phyloP scores from a whole-genome alignment of 176 grass and related monocot species.

The Hordeum marinum region DNA sequence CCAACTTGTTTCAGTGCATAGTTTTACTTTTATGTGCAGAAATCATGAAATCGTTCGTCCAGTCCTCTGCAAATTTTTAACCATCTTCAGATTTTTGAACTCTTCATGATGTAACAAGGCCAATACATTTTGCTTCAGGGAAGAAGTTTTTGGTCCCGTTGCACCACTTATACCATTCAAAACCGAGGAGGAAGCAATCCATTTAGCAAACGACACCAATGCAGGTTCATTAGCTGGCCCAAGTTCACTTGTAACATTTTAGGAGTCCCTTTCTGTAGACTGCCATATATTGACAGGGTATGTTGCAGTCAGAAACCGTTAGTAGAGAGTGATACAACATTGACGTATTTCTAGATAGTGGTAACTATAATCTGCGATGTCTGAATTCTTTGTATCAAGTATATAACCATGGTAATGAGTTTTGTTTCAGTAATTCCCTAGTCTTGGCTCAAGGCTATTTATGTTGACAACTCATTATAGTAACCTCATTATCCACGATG shows the following conservation, averaged over 20 bases:
- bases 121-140: slow-evolving; percentile 46
- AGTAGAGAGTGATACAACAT: not conserved
- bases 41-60: slow-evolving; percentile 3
- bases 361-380: not conserved
- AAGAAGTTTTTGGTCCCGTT: slow-evolving; percentile 98
- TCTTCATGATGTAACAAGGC: not conserved
- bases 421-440: not conserved
- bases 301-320: not conserved
- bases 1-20: slow-evolving; percentile 15
- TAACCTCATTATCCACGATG: slow-evolving; percentile 9
- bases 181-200: slow-evolving; percentile 94
- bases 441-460: not conserved
- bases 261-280: not conserved
- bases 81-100: not conserved
- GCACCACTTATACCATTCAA: slow-evolving; percentile 95
- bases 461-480: not conserved
- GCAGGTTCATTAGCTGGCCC: slow-evolving; percentile 48
- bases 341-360: not conserved
- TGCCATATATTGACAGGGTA: not conserved
- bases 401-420: not conserved
- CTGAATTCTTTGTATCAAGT: not conserved
- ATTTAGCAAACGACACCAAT: slow-evolving; percentile 82
- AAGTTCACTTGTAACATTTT: not conserved
- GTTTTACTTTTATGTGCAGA: slow-evolving; percentile 24
- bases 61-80: not conserved